These are phyloP conservation scores for Calamus simplicifolius DNA, from an alignment of 176 grass and related monocot species.

Conservation along the genomic window DNA sequence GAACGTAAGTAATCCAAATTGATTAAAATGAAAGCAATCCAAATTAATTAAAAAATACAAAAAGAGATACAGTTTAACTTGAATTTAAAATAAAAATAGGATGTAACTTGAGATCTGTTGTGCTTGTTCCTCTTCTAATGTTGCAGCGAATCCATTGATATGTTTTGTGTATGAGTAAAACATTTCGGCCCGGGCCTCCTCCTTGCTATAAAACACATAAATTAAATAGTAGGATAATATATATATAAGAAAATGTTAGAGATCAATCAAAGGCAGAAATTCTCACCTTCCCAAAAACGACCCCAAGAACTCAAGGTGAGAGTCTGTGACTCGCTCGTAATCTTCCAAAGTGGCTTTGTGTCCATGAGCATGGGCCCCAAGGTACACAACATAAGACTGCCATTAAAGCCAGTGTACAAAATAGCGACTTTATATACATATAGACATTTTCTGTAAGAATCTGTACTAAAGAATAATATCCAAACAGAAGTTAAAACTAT, in stretches of 20 bases:
- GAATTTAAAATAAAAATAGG: background rate
- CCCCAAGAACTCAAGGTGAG: slow-evolving; percentile 50
- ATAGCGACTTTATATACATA: no score
- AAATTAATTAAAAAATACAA: no score
- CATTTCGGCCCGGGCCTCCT: slow-evolving; percentile 34
- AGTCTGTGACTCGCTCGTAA: slow-evolving; percentile 27
- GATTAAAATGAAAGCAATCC: no score
- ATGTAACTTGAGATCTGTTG: slow-evolving; percentile 32
- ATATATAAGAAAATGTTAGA: background rate
- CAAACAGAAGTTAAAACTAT: no score
- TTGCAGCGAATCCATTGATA: slow-evolving; percentile 76
- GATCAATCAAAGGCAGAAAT: background rate
- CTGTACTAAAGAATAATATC: no score
- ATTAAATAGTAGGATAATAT: background rate
- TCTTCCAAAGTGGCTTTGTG: slow-evolving; percentile 20
- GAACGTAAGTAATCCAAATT: background rate
- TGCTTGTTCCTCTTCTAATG: slow-evolving; percentile 39
- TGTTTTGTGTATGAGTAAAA: slow-evolving; percentile 78
- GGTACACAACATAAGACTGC: slow-evolving; percentile 80
- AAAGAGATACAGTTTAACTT: background rate
- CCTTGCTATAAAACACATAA: slow-evolving; percentile 21
- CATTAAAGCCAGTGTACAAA: background rate
- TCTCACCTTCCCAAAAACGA: slow-evolving; percentile 44
- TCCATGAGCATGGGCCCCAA: slow-evolving; percentile 43
- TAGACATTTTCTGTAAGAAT: no score